These are phyloP conservation scores for Parathielavia hyrcaniae DNA, from an alignment of 495 filamentous ascomycete genomes.

Conservation along the genomic window DNA sequence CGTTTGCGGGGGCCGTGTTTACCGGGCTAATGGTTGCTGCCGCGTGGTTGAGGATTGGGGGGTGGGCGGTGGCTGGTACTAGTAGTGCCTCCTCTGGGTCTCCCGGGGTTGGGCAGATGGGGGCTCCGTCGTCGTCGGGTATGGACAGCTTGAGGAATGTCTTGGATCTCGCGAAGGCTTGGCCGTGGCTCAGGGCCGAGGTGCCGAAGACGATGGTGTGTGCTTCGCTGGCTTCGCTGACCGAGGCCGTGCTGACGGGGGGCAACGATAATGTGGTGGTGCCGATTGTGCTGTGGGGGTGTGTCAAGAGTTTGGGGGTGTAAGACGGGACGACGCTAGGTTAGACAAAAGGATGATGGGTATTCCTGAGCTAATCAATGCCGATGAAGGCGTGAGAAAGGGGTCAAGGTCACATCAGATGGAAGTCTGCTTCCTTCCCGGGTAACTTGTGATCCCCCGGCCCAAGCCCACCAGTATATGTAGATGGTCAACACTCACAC, in stretches of 20 bases:
- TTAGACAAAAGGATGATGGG: neutral
- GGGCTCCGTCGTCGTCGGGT: conserved; percentile 10
- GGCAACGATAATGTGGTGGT: conserved; percentile 99
- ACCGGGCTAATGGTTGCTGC: conserved; percentile 65
- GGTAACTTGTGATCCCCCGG: neutral
- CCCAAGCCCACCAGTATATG: neutral
- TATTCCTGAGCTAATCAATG: neutral
- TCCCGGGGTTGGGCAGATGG: conserved; percentile 22
- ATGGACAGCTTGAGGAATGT: conserved; percentile 19
- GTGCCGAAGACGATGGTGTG: conserved; percentile 58
- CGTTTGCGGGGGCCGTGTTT: conserved; percentile 76
- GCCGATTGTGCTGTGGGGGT: conserved; percentile 86
- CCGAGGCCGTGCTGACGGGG: conserved; percentile 90
- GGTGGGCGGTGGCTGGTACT: conserved; percentile 50
- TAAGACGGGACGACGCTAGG: neutral
- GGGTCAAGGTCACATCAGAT: neutral
- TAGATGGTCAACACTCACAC: neutral
- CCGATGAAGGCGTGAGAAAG: neutral
- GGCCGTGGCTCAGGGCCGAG: conserved; percentile 36
- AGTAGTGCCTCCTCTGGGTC: conserved; percentile 16
- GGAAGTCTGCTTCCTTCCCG: neutral
- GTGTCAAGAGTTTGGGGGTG: conserved; percentile 66
- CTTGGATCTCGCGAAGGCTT: conserved; percentile 10
- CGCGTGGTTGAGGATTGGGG: conserved; percentile 66
- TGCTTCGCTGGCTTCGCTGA: conserved; percentile 76